Base-by-base conservation (phyloP, 1,139 yeast genomes). In the Taphrina wiesneri region DNA sequence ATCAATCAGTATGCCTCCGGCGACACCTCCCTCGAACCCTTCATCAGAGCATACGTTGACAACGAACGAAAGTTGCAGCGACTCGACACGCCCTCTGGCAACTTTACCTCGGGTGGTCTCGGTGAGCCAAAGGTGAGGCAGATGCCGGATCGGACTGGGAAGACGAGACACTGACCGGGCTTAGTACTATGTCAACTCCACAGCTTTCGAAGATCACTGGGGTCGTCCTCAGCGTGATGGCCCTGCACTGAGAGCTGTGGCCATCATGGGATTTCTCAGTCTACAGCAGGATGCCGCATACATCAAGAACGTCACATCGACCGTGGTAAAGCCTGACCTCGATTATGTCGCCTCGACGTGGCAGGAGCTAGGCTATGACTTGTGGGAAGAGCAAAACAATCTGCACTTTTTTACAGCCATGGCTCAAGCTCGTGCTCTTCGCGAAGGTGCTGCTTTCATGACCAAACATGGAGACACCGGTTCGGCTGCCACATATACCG, bases 151-250 rank as follows among this genome's bases (percentile, higher is more conserved):
- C n/a, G n/a, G n/a, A n/a, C n/a, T n/a, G n/a, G n/a, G n/a, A n/a
- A n/a, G n/a, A n/a, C n/a, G n/a, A n/a, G n/a, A n/a, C 7, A 9
- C 51, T 45, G 51, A 45, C 51, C 30, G 17, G 25, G 7, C 17
- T 11, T 17, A 54, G 52, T 60, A n/a, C 41, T 60, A 60, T 23
- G 47, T 60, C 57, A 60, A 60, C 23, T 41, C 51, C 30, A 60
- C 64, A 0, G 41, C 64, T 17, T 60, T 60, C 45, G 17, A 39
- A 7, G 57, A 41, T 1, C 74, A 78, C 47, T 92, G 98, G 99
- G 98, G 98, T 1, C 81, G 99, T 71, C 99, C 99, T 0, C 99
- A 92, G 28, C 54, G 69, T 56, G 99, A 93, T 75, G 98, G 98
- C 0, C 97, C 98, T 0, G 95, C 96, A 0, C 80, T 92, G 67